These are phyloP conservation scores for Fusarium kyushuense DNA, from an alignment of 2,329 filamentous ascomycete species.

Conservation along the genomic window DNA sequence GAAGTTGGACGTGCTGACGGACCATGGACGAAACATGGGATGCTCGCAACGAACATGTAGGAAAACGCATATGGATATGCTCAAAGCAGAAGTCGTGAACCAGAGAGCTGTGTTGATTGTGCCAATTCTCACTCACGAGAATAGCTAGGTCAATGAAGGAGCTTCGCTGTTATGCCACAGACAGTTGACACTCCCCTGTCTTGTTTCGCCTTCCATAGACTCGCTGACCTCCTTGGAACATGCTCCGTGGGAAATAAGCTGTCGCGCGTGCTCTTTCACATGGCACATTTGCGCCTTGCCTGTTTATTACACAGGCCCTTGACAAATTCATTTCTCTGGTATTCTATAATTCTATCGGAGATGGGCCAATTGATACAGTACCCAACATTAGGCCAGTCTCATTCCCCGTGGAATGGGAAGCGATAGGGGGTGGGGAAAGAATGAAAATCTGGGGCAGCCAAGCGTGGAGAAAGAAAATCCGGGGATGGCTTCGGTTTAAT, in stretches of 20 bases:
- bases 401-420: slow-evolving; percentile 17
- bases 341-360: slow-evolving; percentile 4
- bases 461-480: slow-evolving; percentile 24
- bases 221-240: not conserved
- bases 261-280: slow-evolving; percentile 33
- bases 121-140: not conserved
- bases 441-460: slow-evolving; percentile 39
- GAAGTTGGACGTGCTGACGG: slow-evolving; percentile 1
- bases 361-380: slow-evolving; percentile 3
- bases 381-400: not conserved
- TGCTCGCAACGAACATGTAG: not conserved
- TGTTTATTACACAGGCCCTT: slow-evolving; percentile 26
- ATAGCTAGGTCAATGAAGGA: not conserved
- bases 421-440: slow-evolving; percentile 23
- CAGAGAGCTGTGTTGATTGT: not conserved
- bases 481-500: slow-evolving; percentile 20
- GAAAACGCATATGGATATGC: not conserved
- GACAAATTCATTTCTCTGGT: slow-evolving; percentile 22
- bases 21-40: slow-evolving; percentile 5
- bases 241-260: not conserved
- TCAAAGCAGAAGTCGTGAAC: not conserved
- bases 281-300: slow-evolving; percentile 32
- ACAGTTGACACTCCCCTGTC: not conserved
- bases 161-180: not conserved
- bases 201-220: not conserved